Percentiles rank a stretch among this genome's conserved stretches.
These are phyloP conservation scores for Sequoia sempervirens DNA, from an alignment of 75 land plant species.

Conservation along the genomic window DNA sequence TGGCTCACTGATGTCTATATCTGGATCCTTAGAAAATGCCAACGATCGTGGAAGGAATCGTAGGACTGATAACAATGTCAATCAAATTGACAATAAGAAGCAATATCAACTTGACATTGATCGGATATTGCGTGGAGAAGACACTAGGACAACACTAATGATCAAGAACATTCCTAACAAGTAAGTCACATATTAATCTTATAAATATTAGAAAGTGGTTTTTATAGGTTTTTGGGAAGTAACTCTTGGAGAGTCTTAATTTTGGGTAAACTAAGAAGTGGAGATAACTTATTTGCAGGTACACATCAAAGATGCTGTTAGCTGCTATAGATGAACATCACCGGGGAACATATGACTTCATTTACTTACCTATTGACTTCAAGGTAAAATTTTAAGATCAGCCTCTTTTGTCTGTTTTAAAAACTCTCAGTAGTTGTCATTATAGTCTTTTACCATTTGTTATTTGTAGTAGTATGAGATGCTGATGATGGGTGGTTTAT, in stretches of 20 bases:
- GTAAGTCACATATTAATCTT: conserved; percentile 31
- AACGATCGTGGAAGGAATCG: conserved; percentile 64
- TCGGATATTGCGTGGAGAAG: conserved; percentile 81
- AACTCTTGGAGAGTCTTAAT: background rate
- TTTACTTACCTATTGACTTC: conserved; percentile 55
- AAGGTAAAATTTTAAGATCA: conserved; percentile 29
- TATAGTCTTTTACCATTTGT: background rate
- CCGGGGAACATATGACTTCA: conserved; percentile 71
- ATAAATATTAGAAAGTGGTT: background rate
- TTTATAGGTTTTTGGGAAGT: background rate
- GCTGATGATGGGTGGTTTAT: background rate
- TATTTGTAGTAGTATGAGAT: background rate
- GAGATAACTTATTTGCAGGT: conserved; percentile 35
- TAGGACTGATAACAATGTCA: conserved; percentile 48
- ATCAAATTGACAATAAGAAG: conserved; percentile 72
- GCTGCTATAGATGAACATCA: conserved; percentile 92
- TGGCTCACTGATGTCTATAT: conserved; percentile 34
- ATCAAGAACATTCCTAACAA: conserved; percentile 97
- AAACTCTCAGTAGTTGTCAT: conserved; percentile 4
- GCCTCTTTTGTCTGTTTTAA: background rate
- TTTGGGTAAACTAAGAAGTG: background rate
- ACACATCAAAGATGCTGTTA: conserved; percentile 93
- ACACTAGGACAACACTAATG: conserved; percentile 86
- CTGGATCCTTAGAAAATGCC: conserved; percentile 37
- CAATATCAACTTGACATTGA: conserved; percentile 89